Conservation (phyloP, 768 basidiomycete species). For the Mycena epipterygia region DNA sequence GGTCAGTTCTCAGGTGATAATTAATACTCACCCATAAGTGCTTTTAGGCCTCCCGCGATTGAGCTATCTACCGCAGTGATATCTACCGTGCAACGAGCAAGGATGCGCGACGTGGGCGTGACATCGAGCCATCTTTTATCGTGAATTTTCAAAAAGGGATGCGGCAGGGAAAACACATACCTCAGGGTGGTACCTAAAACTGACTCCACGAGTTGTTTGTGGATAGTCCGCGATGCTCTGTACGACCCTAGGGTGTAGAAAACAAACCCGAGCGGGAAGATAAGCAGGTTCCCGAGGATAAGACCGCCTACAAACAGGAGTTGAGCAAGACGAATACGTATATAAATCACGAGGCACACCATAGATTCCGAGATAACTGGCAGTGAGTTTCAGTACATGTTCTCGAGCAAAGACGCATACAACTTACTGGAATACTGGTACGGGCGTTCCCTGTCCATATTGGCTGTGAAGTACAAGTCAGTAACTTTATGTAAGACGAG, state of each 20-base stretch:
- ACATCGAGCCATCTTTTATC: conserved; percentile 69
- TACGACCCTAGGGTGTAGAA: conserved; percentile 64
- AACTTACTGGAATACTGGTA: conserved; percentile 54
- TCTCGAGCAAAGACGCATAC: too few species aligned
- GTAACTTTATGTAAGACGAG: not conserved
- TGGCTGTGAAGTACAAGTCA: conserved; percentile 45
- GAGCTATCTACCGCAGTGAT: conserved; percentile 69
- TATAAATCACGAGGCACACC: not conserved
- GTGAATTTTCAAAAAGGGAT: too few species aligned
- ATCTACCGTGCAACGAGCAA: conserved; percentile 79
- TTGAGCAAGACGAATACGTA: not conserved
- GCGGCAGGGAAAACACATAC: too few species aligned
- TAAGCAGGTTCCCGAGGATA: conserved; percentile 44
- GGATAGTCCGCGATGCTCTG: conserved; percentile 69
- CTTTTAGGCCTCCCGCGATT: conserved; percentile 44
- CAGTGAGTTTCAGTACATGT: not conserved
- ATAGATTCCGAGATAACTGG: conserved; percentile 27
- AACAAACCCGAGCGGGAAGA: conserved; percentile 51
- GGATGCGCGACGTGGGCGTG: conserved; percentile 66
- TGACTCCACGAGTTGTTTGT: conserved; percentile 63
- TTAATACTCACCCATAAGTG: conserved; percentile 42
- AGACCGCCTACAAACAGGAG: conserved; percentile 43
- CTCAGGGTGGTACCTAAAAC: conserved; percentile 72
- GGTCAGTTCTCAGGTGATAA: conserved; percentile 47
- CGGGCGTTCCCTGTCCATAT: conserved; percentile 53